phyloP scores from a whole-genome alignment of 345 rosid genomes.

The Moricandia arvensis region DNA sequence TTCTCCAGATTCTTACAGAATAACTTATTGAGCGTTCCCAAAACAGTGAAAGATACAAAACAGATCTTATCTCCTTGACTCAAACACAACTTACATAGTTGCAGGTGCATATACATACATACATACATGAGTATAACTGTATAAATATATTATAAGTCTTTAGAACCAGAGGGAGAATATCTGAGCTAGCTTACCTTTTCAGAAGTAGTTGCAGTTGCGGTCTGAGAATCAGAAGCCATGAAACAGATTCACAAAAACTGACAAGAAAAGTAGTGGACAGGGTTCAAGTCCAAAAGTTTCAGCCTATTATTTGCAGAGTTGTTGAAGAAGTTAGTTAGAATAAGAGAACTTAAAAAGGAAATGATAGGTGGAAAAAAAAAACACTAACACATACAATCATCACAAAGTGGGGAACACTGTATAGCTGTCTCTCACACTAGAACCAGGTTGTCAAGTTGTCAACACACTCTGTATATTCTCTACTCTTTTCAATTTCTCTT shows the following conservation, averaged over 20 bases:
- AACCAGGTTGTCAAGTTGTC: conserved; percentile 40
- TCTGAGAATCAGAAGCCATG: conserved; percentile 41
- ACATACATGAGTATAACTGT: neutral
- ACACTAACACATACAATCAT: conserved; percentile 8
- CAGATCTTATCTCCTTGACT: neutral
- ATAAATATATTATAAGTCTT: no score
- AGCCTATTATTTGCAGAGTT: conserved; percentile 20
- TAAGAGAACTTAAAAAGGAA: neutral
- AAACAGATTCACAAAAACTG: conserved; percentile 23
- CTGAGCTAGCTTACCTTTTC: conserved; percentile 26
- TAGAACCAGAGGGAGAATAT: neutral
- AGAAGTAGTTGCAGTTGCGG: conserved; percentile 20
- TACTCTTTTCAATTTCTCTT: conserved; percentile 23
- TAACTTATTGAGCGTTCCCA: conserved; percentile 3
- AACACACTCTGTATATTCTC: conserved; percentile 38
- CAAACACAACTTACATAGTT: neutral
- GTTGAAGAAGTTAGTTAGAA: conserved; percentile 25
- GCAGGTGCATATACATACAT: neutral
- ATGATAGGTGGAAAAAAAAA: conserved; percentile 11
- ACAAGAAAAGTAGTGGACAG: conserved; percentile 33
- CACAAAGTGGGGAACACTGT: conserved; percentile 37
- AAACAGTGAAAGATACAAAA: neutral
- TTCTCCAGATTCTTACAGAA: neutral
- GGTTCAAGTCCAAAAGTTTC: conserved; percentile 11
- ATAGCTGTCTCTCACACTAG: conserved; percentile 35